phyloP scores from a whole-genome alignment of 371 early-diverging fungal species.

The Mortierella sp. region DNA sequence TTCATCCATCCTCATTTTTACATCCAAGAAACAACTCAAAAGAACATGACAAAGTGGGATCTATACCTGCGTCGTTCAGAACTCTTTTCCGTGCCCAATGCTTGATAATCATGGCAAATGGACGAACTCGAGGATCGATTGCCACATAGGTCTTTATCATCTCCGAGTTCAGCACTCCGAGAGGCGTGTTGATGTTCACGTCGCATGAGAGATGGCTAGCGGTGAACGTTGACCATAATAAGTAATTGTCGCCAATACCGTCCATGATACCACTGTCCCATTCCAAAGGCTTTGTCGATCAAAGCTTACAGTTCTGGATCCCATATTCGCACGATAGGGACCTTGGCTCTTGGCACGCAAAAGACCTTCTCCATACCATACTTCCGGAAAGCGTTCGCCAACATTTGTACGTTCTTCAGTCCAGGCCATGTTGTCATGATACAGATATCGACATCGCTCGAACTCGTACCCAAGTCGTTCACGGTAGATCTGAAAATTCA shows the following conservation, averaged over 20 bases:
- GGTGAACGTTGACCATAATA: neutral
- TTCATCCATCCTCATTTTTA: no score
- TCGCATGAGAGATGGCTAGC: slow-evolving; percentile 76
- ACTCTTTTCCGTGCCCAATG: slow-evolving; percentile 82
- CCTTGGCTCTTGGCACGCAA: slow-evolving; percentile 69
- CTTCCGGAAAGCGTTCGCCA: slow-evolving; percentile 57
- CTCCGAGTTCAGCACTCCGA: slow-evolving; percentile 81
- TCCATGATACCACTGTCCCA: no score
- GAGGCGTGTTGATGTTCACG: slow-evolving; percentile 84
- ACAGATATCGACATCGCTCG: slow-evolving; percentile 73
- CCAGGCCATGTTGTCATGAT: slow-evolving; percentile 65
- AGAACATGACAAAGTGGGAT: neutral
- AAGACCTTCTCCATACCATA: slow-evolving; percentile 67
- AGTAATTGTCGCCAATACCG: no score
- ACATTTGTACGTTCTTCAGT: slow-evolving; percentile 57
- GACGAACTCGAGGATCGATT: slow-evolving; percentile 83
- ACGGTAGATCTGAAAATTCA: slow-evolving; percentile 61
- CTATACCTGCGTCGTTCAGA: slow-evolving; percentile 76
- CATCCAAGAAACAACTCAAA: neutral
- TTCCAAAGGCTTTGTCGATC: no score
- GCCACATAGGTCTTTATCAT: slow-evolving; percentile 82
- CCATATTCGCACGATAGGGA: slow-evolving; percentile 72
- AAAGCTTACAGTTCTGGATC: slow-evolving; percentile 68
- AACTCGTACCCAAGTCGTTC: slow-evolving; percentile 63
- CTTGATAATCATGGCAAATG: slow-evolving; percentile 80